Percentiles rank a stretch among this genome's conserved stretches.
phyloP scores from a whole-genome alignment of 2,329 filamentous ascomycete genomes.

The Ilyonectria robusta region DNA sequence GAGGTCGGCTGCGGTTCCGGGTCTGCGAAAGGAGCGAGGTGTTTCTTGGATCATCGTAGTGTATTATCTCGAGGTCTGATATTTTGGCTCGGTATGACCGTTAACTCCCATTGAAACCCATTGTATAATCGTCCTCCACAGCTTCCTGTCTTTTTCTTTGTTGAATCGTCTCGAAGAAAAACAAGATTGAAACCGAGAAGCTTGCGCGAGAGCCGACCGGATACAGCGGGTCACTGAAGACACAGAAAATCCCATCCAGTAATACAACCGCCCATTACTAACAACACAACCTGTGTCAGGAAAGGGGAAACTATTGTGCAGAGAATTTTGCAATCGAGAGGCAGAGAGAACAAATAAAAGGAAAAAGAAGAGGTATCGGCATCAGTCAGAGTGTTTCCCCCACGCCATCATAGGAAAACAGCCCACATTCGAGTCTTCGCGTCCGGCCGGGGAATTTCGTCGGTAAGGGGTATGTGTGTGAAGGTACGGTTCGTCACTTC shows the following conservation, averaged over 20 bases:
- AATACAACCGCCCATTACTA: slow-evolving; percentile 55
- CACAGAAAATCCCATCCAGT: slow-evolving; percentile 52
- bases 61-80: slow-evolving; percentile 56
- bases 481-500: slow-evolving; percentile 57
- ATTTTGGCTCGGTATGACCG: slow-evolving; percentile 52
- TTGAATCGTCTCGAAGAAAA: slow-evolving; percentile 35
- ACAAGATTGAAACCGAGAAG: slow-evolving; percentile 38
- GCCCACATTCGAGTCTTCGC: slow-evolving; percentile 41
- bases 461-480: slow-evolving; percentile 49
- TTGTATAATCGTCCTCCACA: slow-evolving; percentile 41
- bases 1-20: background rate
- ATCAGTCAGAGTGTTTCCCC: slow-evolving; percentile 48
- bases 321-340: slow-evolving; percentile 50
- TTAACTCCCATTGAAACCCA: slow-evolving; percentile 47
- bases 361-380: slow-evolving; percentile 53
- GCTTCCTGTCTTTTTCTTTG: slow-evolving; percentile 40
- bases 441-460: slow-evolving; percentile 45
- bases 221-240: slow-evolving; percentile 49
- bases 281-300: slow-evolving; percentile 49
- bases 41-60: slow-evolving; percentile 53
- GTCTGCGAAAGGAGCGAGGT: slow-evolving; percentile 13
- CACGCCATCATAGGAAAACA: slow-evolving; percentile 44
- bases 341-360: slow-evolving; percentile 45
- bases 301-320: slow-evolving; percentile 53
- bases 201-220: slow-evolving; percentile 34